Base-by-base conservation (phyloP, 2,329 filamentous ascomycete genomes). In the Curvularia sp. region DNA sequence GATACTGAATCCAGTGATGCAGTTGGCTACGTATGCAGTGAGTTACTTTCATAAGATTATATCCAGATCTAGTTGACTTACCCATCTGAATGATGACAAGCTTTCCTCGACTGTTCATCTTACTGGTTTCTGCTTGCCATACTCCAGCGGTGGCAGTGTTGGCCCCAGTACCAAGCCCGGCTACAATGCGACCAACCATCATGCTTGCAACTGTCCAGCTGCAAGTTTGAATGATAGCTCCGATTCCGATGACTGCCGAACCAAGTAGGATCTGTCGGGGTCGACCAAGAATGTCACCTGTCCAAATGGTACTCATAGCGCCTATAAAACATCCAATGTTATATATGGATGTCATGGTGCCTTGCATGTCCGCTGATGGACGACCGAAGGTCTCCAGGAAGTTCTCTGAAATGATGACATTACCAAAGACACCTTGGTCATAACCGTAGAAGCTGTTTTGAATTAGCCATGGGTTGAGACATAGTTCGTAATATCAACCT, bases 251-350 rank as follows among this genome's bases (percentile, higher is more conserved):
- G n/a, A 78, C 66, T 2, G 73, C 71, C 9, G 75, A 83, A 13
- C 87, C 87, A 6, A 87, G 79, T 57, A 89, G 82, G 49, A 87
- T 86, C 12, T 82, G 82, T 39, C 83, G 77, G 65, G 81, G 80
- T n/a, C 86, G 80, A 6, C 86, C 86, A 35, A 88, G 80, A 1
- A 80, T 78, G 60, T 89, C 87, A 26, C 87, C 87, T 12, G 84
- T 77, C 72, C 78, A 81, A 15, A 77, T 68, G 3, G 73, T 73
- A 12, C 75, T 66, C 60, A 81, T 75, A 0, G 80, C 79, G 1
- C 78, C 78, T 31, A 78, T 67, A 54, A 82, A 80, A 57, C 80
- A 82, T 3, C 79, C 83, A 22, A 81, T 72, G 49, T 71, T 80
- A 55, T 75, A 76, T 48, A 78, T 76, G 5, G 73, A 76, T 1